Evolutionary conservation across 805 yeast species (phyloP), one percentile per base, ranked within the genome.

Genomic region (Nakazawaea laoshanensis): DNA sequence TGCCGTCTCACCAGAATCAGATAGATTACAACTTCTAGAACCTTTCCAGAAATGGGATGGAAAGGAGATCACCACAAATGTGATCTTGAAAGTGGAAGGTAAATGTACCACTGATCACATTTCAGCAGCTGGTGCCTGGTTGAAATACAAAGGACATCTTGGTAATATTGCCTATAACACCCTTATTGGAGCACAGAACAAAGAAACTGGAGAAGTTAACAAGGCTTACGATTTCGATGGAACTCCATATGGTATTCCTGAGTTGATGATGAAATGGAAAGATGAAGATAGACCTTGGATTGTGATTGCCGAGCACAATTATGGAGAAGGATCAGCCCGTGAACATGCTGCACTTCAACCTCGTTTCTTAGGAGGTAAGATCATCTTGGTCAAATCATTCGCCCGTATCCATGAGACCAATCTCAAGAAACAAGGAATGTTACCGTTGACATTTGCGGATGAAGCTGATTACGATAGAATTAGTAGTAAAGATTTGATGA

Each of bases 261-360:
- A 86, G 46, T 70, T 88, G 39, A 92, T 92, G 96, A 81, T 78
- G 59, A 83, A 83, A 58, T 92, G 96, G 96, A 88, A 89, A 57
- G 65, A 75, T 32, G 92, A 85, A 40, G 46, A 59, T 12, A 71
- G 82, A 47, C 92, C 94, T 14, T 89, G 98, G 98, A 70, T 77
- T 44, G 96, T 92, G 28, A 81, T 92, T 43, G 97, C 96, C 35
- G 98, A 92, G 58, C 95, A 92, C 55, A 89, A 89, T 61, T 92
- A 89, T 52, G 98, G 98, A 62, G 98, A 89, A 66, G 98, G 98
- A 49, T 88, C 96, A 31, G 96, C 98, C 20, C 83, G 98, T 72
- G 98, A 89, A 59, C 98, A 89, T 52, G 98, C 98, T 29, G 97
- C 97, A 11, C 67, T 92, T 45, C 85, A 92, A 21, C 98, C 97